Percentiles rank a stretch among this genome's conserved stretches.
These are phyloP conservation scores for Claviceps sp. DNA, from an alignment of 2,329 filamentous ascomycete genomes.

Conservation along the genomic window DNA sequence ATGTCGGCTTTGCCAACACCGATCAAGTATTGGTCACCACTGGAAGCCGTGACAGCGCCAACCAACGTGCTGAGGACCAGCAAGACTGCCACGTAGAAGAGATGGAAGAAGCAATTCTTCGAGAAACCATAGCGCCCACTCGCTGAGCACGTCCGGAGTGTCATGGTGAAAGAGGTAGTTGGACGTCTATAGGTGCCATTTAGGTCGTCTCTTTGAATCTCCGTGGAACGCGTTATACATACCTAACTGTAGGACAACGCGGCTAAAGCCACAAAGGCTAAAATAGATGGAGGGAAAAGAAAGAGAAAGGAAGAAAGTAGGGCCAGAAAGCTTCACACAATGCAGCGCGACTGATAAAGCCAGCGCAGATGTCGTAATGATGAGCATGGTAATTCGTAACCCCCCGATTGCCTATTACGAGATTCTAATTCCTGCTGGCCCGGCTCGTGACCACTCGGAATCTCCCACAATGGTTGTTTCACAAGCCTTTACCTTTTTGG, in stretches of 20 bases:
- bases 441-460: not conserved
- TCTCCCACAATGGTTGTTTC: too few species aligned
- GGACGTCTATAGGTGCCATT: not conserved
- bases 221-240: too few species aligned
- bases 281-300: too few species aligned
- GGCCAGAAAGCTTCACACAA: too few species aligned
- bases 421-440: not conserved
- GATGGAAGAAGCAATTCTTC: constrained; percentile 2
- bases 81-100: constrained; percentile 4
- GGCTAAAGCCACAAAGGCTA: too few species aligned
- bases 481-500: too few species aligned
- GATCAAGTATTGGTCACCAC: constrained; percentile 31
- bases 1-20: constrained; percentile 46
- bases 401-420: not conserved
- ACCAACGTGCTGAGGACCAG: constrained; percentile 1
- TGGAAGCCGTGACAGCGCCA: not conserved
- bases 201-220: too few species aligned
- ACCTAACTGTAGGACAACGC: too few species aligned
- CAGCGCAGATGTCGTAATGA: not conserved
- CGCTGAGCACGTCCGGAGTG: not conserved
- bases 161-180: not conserved
- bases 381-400: not conserved
- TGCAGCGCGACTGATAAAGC: too few species aligned
- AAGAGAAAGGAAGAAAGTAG: too few species aligned
- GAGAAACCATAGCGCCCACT: not conserved